Base-by-base conservation (phyloP, 1,284 basidiomycete genomes). In the Xerocomus minutiporus region DNA sequence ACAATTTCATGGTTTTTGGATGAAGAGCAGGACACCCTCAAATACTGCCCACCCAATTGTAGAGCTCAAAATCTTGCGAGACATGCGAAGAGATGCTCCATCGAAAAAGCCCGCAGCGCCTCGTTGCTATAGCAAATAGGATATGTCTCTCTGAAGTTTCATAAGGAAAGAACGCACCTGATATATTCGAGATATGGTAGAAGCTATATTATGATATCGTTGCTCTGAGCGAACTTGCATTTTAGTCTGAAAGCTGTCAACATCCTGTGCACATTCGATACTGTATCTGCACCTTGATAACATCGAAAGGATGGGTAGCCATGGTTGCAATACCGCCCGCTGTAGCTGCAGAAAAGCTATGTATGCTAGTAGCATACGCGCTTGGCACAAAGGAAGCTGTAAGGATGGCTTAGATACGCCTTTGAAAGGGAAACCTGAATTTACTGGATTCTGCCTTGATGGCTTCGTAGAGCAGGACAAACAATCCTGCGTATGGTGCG, bases 401-500 rank as follows among this genome's bases (percentile, higher is more conserved):
- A 12, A 15, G 8, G 72, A 51, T 43, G 25, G 43, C 45, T 53
- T 48, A 55, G 57, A 57, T 49, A 48, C 46, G 20, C 43, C 11
- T 25, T 46, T 17, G 11, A 34, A 31, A 35, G 41, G 31, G 41
- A 23, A 36, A 46, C 1, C 6, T 48, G 12, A 20, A 61, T 79
- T 61, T 65, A 87, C 88, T 75, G 5, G 82, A 73, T 57, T 90
- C 78, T 39, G 77, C 77, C 67, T 95, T 95, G 58, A 88, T 81
- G 42, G 82, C 81, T 69, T 97, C 96, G 68, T 99, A 99, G 49
- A 89, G 84, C 1, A 94, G 83, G 17, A 98, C 79, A 61, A 97
- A 99, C 8, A 99, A 69, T 0, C 96, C 96, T 0, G 96, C 95
- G 63, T 97, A 96, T 0, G 96, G 97, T 2, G 96, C 96, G 67